These are phyloP conservation scores for Solanum pimpinellifolium DNA, from an alignment of 257 asterid genomes.

Conservation along the genomic window DNA sequence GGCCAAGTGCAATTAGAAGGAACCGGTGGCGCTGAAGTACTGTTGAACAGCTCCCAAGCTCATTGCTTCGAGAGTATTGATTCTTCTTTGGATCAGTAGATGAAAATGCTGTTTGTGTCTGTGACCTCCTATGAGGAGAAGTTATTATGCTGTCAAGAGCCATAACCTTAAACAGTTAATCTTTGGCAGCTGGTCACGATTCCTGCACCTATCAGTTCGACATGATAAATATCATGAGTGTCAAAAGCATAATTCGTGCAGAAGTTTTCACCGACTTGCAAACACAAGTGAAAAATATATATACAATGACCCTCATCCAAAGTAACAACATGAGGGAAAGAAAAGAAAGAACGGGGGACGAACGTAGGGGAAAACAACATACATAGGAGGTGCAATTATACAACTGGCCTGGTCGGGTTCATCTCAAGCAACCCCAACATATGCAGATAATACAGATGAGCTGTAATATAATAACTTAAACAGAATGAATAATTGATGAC, in stretches of 20 bases:
- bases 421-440: neutral
- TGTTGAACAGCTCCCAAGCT: conserved; percentile 21
- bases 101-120: conserved; percentile 19
- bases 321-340: neutral
- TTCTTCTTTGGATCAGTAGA: conserved; percentile 10
- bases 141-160: conserved; percentile 25
- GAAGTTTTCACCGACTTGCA: neutral
- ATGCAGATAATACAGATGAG: neutral
- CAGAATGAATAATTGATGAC: neutral
- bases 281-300: neutral
- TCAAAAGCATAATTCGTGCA: neutral
- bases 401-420: neutral
- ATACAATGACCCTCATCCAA: neutral
- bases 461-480: neutral
- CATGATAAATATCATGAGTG: neutral
- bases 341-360: neutral
- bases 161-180: conserved; percentile 6
- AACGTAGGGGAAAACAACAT: neutral
- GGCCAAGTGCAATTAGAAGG: conserved; percentile 34
- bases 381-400: neutral
- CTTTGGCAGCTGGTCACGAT: neutral
- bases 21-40: conserved; percentile 36
- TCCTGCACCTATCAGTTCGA: conserved; percentile 1
- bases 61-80: conserved; percentile 19
- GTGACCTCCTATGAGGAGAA: conserved; percentile 45